Evolutionary conservation across 768 basidiomycete genomes (phyloP), one percentile per base, ranked within the genome.

Genomic region (Piloderma croceum): DNA sequence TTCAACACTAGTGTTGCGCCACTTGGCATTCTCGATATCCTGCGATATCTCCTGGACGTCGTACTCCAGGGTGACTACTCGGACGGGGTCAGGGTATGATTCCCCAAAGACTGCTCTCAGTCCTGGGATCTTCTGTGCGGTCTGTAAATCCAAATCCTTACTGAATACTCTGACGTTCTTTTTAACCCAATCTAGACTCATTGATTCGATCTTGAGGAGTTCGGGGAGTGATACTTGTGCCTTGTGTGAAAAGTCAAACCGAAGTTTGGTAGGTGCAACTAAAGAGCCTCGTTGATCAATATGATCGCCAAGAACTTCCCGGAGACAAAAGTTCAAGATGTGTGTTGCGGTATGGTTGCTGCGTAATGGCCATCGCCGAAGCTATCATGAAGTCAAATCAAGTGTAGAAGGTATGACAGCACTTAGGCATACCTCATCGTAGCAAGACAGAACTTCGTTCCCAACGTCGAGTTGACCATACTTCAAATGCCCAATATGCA

Each of bases 301-400:
- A 55, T 98, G 96, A 58, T 97, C 92, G 19, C 96, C 96, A 9
- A 98, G 80, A 9, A 90, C 78, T 56, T 98, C 96, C 24, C 96
- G 86, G 3, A 99, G 77, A 39, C 71, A 78, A 56, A 74, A 99
- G 69, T 99, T 99, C 52, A 99, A 85, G 52, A 99, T 96, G 59
- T 99, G 96, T 0, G 96, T 99, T 17, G 84, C 96, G 20, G 96
- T 98, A 67, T 99, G 96, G 56, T 99, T 99, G 64, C 91, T 98
- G 39, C 93, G 82, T 36, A 99, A 67, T 1, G 94, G 93, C 87
- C 90, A 92, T 36, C 96, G 79, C 25, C 96, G 89, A 24, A 89
- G 77, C 86, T 90, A 44, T 6, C 9, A 23, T 31, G 13, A 6
- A 34, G 25, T 24, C 29, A 22, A n/a, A n/a, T 15, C 20, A 31